These are phyloP conservation scores for Croton setiger DNA, from an alignment of 441 rosid genomes.

Conservation along the genomic window DNA sequence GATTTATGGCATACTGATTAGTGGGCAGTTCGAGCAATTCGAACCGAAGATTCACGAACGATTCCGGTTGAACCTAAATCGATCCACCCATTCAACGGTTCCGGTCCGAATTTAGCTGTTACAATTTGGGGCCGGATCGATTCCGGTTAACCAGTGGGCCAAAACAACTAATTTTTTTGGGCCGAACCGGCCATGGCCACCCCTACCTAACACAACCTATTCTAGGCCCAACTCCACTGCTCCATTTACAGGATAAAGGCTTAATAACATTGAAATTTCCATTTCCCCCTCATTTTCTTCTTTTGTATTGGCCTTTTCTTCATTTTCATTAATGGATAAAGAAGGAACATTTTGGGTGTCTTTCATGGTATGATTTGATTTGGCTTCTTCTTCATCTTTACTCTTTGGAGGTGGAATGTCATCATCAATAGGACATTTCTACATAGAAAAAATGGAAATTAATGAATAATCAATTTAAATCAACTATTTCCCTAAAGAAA, in stretches of 20 bases:
- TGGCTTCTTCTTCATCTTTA: not conserved
- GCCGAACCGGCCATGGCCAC: too few relatives aligned
- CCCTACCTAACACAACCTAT: conserved; percentile 37
- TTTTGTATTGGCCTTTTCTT: not conserved
- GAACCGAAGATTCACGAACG: too few relatives aligned
- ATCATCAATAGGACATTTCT: conserved; percentile 35
- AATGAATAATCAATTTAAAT: too few relatives aligned
- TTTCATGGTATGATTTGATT: not conserved
- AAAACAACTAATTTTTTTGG: too few relatives aligned
- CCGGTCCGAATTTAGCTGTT: too few relatives aligned
- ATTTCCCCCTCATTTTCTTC: not conserved
- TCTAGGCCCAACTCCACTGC: conserved; percentile 33
- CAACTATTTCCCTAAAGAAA: too few relatives aligned
- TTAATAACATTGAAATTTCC: conserved; percentile 1
- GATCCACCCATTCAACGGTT: too few relatives aligned
- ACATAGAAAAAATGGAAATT: not conserved
- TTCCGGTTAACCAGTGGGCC: too few relatives aligned
- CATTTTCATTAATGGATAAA: not conserved
- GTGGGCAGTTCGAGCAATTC: too few relatives aligned
- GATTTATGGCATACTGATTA: too few relatives aligned
- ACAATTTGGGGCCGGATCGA: too few relatives aligned
- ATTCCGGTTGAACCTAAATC: too few relatives aligned
- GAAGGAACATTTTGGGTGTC: not conserved
- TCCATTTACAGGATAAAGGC: conserved; percentile 30
- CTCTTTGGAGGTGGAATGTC: conserved; percentile 26